Evolutionary conservation across 192 early-diverging fungal genomes (phyloP).

Genomic region (Coemansia furcata): DNA sequence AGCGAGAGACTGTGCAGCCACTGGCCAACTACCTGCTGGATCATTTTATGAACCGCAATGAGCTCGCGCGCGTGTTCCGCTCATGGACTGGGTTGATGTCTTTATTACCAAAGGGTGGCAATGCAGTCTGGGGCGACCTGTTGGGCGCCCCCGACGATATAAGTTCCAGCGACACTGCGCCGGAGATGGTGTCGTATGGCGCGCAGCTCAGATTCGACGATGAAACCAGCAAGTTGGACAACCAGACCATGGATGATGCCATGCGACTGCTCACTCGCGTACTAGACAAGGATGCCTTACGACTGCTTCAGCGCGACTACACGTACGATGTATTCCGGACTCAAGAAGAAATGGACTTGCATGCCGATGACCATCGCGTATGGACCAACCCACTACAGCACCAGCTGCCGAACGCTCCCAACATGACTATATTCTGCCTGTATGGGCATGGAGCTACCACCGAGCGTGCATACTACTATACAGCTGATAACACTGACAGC

Average conservation of each 20-base stretch:
- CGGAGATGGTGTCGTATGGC: constrained; percentile 50
- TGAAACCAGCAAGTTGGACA: constrained; percentile 5
- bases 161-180: background rate
- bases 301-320: constrained; percentile 59
- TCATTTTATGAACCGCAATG: constrained; percentile 75
- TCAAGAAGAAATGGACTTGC: constrained; percentile 57
- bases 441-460: constrained; percentile 79
- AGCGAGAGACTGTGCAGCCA: constrained; percentile 77
- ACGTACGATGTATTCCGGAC: constrained; percentile 64
- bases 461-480: constrained; percentile 84
- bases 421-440: constrained; percentile 77
- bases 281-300: constrained; percentile 51
- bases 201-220: constrained; percentile 55
- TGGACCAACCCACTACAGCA: constrained; percentile 84
- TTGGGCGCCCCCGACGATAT: constrained; percentile 72
- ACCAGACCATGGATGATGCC: constrained; percentile 51
- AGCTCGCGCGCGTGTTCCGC: constrained; percentile 73
- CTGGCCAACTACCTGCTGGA: constrained; percentile 80
- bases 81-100: constrained; percentile 77
- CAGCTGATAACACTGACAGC: constrained; percentile 15
- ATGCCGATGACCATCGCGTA: constrained; percentile 58
- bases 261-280: constrained; percentile 57
- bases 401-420: constrained; percentile 65
- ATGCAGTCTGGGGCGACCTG: constrained; percentile 72
- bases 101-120: constrained; percentile 83